Conservation (phyloP, 352 stramenopile genomes). For the Pythium graminicola region DNA sequence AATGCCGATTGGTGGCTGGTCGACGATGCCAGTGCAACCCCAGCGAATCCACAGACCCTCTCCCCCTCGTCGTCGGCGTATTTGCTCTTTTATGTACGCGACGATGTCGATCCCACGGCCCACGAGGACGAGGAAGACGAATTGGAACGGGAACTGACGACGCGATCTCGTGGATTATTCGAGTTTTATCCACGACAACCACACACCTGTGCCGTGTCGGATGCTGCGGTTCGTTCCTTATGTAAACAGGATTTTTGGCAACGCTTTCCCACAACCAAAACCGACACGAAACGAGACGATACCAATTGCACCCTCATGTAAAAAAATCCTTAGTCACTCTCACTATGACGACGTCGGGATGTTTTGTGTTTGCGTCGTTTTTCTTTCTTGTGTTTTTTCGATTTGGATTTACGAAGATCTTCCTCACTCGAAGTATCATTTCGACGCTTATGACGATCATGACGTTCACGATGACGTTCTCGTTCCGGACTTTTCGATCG, state of each 20-base stretch:
- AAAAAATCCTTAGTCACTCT: too few relatives aligned
- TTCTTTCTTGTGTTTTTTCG: slow-evolving; percentile 42
- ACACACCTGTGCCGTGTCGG: slow-evolving; percentile 4
- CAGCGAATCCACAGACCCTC: slow-evolving; percentile 23
- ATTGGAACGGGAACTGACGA: neutral
- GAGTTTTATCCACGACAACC: slow-evolving; percentile 36
- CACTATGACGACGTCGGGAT: slow-evolving; percentile 5
- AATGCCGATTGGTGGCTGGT: slow-evolving; percentile 88
- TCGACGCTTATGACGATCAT: too few relatives aligned
- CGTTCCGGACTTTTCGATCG: too few relatives aligned
- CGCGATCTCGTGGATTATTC: slow-evolving; percentile 1
- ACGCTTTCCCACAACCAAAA: slow-evolving; percentile 1
- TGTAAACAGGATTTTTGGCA: slow-evolving; percentile 19
- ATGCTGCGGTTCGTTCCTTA: slow-evolving; percentile 12
- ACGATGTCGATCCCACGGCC: slow-evolving; percentile 33
- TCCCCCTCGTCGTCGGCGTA: slow-evolving; percentile 49
- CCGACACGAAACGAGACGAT: slow-evolving; percentile 8
- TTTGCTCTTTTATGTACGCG: slow-evolving; percentile 62
- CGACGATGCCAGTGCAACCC: slow-evolving; percentile 78
- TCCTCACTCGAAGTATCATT: slow-evolving; percentile 11
- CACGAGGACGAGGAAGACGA: slow-evolving; percentile 16
- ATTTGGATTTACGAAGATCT: slow-evolving; percentile 32
- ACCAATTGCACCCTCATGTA: slow-evolving; percentile 18
- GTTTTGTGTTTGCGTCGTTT: slow-evolving; percentile 34
- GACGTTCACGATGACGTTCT: too few relatives aligned